Evolutionary conservation across 2,329 filamentous ascomycete genomes (phyloP).

Genomic region (Xylariaceae sp.): DNA sequence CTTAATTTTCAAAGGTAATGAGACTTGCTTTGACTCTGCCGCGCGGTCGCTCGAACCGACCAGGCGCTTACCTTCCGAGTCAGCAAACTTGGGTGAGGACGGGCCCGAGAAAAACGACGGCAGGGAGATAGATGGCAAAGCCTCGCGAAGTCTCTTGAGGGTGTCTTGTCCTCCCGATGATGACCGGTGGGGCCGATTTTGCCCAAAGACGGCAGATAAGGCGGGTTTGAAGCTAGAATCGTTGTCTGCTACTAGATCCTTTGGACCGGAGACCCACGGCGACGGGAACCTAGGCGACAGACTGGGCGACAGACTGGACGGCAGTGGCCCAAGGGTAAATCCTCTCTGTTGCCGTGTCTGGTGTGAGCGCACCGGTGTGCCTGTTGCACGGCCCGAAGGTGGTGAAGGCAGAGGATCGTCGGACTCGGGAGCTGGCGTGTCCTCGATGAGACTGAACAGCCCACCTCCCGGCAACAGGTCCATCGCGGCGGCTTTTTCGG

Average conservation of each 20-base stretch:
- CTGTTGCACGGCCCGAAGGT: background rate
- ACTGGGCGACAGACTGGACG: conserved; percentile 28
- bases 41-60: conserved; percentile 27
- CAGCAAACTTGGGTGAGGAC: conserved; percentile 36
- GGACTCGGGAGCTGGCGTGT: conserved; percentile 34
- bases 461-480: conserved; percentile 47
- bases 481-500: conserved; percentile 63
- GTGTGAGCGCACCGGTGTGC: conserved; percentile 4
- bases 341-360: conserved; percentile 35
- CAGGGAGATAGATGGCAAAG: conserved; percentile 60
- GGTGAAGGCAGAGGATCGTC: conserved; percentile 16
- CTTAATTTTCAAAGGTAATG: conserved; percentile 8
- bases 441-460: conserved; percentile 46
- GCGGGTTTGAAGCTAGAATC: conserved; percentile 43
- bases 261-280: conserved; percentile 51
- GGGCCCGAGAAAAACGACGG: conserved; percentile 51
- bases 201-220: conserved; percentile 55
- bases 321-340: conserved; percentile 37
- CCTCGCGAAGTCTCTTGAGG: conserved; percentile 62
- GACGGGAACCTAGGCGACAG: conserved; percentile 38
- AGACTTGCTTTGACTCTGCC: conserved; percentile 27
- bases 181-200: conserved; percentile 55
- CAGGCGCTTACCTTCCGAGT: conserved; percentile 32
- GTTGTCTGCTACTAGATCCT: conserved; percentile 44
- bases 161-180: conserved; percentile 63